phyloP scores from a whole-genome alignment of 2,329 filamentous ascomycete genomes.

The Neobulgaria alba region DNA sequence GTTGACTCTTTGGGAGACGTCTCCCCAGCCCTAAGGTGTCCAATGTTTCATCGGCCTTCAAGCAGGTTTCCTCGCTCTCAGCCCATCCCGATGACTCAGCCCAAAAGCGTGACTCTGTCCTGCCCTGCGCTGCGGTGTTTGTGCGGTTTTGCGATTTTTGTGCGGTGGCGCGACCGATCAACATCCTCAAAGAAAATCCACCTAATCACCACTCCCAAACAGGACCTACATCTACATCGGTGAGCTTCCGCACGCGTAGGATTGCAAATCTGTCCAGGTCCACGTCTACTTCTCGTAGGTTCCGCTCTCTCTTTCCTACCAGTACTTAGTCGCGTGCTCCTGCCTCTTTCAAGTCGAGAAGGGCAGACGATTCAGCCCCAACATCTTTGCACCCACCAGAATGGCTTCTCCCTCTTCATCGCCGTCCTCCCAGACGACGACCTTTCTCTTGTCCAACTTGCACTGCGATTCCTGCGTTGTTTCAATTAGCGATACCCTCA shows the following conservation, averaged over 20 bases:
- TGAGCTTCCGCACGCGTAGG: too few species aligned
- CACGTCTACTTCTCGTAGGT: not conserved
- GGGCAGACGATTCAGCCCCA: not conserved
- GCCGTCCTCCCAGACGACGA: slow-evolving; percentile 15
- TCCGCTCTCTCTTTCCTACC: not conserved
- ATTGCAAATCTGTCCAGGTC: not conserved
- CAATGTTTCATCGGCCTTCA: too few species aligned
- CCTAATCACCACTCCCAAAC: not conserved
- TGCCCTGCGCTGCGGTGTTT: not conserved
- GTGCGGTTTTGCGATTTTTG: slow-evolving; percentile 10
- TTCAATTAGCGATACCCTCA: slow-evolving; percentile 52
- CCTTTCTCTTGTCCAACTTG: slow-evolving; percentile 62
- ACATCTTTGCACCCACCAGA: not conserved
- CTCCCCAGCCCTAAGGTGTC: too few species aligned
- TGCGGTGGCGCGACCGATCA: slow-evolving; percentile 2
- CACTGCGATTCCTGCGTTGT: slow-evolving; percentile 70
- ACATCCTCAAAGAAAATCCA: slow-evolving; percentile 1
- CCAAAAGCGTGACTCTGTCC: too few species aligned
- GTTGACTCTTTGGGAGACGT: too few species aligned
- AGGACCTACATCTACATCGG: not conserved
- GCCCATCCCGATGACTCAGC: too few species aligned
- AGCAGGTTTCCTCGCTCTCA: too few species aligned
- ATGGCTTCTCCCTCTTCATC: not conserved
- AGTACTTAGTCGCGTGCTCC: not conserved
- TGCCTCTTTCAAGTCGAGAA: not conserved